These are phyloP conservation scores for Cucurbita maxima DNA, from an alignment of 306 rosid species.

Conservation along the genomic window DNA sequence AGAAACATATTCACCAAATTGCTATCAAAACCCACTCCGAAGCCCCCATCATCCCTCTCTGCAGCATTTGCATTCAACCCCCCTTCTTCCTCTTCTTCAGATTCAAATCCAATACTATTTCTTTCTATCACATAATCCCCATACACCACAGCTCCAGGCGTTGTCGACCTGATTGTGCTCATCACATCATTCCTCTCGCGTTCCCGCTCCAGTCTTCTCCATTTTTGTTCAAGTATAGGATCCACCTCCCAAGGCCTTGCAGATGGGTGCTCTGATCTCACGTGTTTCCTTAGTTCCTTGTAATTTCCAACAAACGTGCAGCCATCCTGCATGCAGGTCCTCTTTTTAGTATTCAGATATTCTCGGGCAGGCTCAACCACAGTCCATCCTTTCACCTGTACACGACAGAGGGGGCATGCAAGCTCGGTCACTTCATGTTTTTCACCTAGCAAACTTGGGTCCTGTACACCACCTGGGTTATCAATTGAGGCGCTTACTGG, in stretches of 20 bases:
- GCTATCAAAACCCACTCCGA: slow-evolving; percentile 58
- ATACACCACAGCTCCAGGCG: slow-evolving; percentile 84
- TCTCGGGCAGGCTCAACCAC: slow-evolving; percentile 88
- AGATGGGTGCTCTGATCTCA: slow-evolving; percentile 65
- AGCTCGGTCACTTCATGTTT: slow-evolving; percentile 42
- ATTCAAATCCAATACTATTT: slow-evolving; percentile 33
- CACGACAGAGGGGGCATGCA: slow-evolving; percentile 72
- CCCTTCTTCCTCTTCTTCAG: slow-evolving; percentile 62
- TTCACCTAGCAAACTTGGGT: slow-evolving; percentile 22
- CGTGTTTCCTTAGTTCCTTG: slow-evolving; percentile 81
- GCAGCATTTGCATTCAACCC: slow-evolving; percentile 28
- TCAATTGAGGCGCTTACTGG: slow-evolving; percentile 22
- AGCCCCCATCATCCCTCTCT: slow-evolving; percentile 46
- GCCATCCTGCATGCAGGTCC: slow-evolving; percentile 84
- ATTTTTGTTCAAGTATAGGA: slow-evolving; percentile 73
- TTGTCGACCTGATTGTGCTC: slow-evolving; percentile 79
- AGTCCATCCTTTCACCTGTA: slow-evolving; percentile 97
- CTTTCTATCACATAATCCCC: slow-evolving; percentile 93
- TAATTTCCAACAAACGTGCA: slow-evolving; percentile 75
- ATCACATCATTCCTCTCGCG: slow-evolving; percentile 87
- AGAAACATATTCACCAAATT: slow-evolving; percentile 69
- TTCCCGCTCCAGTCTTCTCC: slow-evolving; percentile 95
- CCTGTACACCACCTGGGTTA: slow-evolving; percentile 25
- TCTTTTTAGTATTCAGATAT: slow-evolving; percentile 62
- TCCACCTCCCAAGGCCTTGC: slow-evolving; percentile 81